Evolutionary conservation across 177 flowering plant species (phyloP).

Genomic region (Vitis hybrid): DNA sequence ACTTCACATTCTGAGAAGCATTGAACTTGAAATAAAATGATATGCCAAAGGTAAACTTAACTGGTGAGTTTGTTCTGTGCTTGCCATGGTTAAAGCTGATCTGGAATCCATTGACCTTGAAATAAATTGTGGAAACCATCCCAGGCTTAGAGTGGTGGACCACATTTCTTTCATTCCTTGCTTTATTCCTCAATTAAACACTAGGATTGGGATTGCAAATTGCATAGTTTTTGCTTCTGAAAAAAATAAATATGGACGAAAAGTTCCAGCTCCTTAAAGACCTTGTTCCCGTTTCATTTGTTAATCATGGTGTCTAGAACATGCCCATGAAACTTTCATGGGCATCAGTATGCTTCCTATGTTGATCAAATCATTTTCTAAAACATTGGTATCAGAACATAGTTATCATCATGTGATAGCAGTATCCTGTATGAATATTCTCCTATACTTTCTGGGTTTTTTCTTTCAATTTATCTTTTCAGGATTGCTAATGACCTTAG

Average conservation of each 20-base stretch:
- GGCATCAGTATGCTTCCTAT: not conserved
- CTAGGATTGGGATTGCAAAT: conserved; percentile 55
- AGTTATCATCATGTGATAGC: no score
- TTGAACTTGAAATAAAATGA: no score
- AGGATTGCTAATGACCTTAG: conserved; percentile 5
- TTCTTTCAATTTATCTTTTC: not conserved
- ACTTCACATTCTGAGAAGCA: no score
- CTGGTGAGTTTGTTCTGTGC: conserved; percentile 30
- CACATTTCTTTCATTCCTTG: conserved; percentile 84
- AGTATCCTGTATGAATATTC: no score
- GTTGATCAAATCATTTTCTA: not conserved
- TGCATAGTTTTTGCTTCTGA: conserved; percentile 56
- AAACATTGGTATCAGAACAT: not conserved
- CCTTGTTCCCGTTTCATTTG: no score
- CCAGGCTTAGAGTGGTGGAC: conserved; percentile 88
- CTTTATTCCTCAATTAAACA: conserved; percentile 48
- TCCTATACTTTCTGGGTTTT: no score
- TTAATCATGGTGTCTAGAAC: no score
- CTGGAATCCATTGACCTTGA: conserved; percentile 56
- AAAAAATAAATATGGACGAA: not conserved
- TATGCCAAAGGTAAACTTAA: no score
- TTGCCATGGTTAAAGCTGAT: conserved; percentile 83
- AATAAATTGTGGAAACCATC: conserved; percentile 75
- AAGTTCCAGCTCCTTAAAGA: no score
- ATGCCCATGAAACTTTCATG: not conserved